These are phyloP conservation scores for Zygoascus hellenicus DNA, from an alignment of 1,139 yeast species.

Conservation along the genomic window DNA sequence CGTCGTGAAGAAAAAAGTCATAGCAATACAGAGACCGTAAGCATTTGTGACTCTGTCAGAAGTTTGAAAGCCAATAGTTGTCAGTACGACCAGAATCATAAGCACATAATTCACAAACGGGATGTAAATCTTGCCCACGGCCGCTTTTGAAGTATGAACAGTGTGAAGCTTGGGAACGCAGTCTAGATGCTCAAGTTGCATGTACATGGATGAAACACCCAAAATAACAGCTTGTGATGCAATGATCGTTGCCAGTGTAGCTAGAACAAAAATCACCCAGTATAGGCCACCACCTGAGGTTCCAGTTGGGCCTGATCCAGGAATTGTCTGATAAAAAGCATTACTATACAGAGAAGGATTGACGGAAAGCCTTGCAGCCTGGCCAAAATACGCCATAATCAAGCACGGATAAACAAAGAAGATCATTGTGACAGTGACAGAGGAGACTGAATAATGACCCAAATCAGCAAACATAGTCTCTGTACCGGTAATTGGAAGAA, in stretches of 20 bases:
- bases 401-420: constrained; percentile 48
- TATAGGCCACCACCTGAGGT: constrained; percentile 45
- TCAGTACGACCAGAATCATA: constrained; percentile 45
- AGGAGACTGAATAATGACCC: constrained; percentile 48
- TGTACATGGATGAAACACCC: constrained; percentile 48
- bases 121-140: constrained; percentile 47
- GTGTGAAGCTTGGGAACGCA: constrained; percentile 48
- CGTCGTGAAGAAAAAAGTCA: constrained; percentile 51
- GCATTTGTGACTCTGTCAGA: constrained; percentile 52
- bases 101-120: constrained; percentile 46
- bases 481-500: constrained; percentile 53
- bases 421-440: constrained; percentile 45
- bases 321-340: constrained; percentile 47
- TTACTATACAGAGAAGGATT: constrained; percentile 45
- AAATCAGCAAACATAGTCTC: constrained; percentile 63
- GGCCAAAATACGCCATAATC: constrained; percentile 51
- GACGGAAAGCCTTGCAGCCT: constrained; percentile 45
- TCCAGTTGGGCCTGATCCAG: constrained; percentile 15
- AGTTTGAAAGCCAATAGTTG: constrained; percentile 49
- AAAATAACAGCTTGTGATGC: constrained; percentile 57
- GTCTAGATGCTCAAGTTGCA: constrained; percentile 49
- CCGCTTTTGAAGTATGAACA: constrained; percentile 41
- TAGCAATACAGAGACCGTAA: constrained; percentile 53
- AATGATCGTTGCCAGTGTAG: constrained; percentile 42
- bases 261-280: constrained; percentile 47